Percentiles rank a stretch among this genome's conserved stretches.
Conservation (phyloP, 331 rosid species). For the Ulmus americana region DNA sequence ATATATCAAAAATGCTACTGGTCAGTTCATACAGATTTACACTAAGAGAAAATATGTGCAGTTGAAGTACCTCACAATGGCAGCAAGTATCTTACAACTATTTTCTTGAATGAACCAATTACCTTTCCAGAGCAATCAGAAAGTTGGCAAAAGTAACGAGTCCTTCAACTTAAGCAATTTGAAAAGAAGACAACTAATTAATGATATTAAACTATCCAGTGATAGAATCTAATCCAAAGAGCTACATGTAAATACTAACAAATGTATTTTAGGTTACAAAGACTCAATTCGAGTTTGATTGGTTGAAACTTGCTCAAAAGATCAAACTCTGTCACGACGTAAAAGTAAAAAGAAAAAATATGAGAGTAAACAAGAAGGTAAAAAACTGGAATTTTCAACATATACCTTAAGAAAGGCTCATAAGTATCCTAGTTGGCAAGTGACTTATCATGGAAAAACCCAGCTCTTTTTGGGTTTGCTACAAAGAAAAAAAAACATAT, state of each 20-base stretch:
- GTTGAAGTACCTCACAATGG: conserved; percentile 59
- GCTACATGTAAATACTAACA: too few species aligned
- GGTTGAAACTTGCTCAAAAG: background rate
- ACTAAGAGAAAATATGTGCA: conserved; percentile 6
- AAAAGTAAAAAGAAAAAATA: too few species aligned
- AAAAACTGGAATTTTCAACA: conserved; percentile 11
- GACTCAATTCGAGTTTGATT: too few species aligned
- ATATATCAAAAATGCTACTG: background rate
- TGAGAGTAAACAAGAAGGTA: background rate
- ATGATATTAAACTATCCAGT: too few species aligned
- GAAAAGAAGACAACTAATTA: too few species aligned
- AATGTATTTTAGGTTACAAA: too few species aligned
- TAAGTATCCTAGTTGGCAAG: conserved; percentile 65
- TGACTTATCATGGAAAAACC: conserved; percentile 69
- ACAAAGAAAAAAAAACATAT: conserved; percentile 6
- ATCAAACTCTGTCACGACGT: background rate
- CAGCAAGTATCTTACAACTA: conserved; percentile 84
- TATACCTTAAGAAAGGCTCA: conserved; percentile 77
- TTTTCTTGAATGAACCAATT: conserved; percentile 52
- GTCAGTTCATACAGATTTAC: background rate
- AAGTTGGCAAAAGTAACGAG: too few species aligned
- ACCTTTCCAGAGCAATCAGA: too few species aligned
- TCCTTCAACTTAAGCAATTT: too few species aligned
- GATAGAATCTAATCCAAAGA: too few species aligned
- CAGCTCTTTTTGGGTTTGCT: conserved; percentile 87